Evolutionary conservation across 306 rosid genomes (phyloP), one percentile per base, ranked within the genome.

Genomic region (Psophocarpus tetragonolobus): DNA sequence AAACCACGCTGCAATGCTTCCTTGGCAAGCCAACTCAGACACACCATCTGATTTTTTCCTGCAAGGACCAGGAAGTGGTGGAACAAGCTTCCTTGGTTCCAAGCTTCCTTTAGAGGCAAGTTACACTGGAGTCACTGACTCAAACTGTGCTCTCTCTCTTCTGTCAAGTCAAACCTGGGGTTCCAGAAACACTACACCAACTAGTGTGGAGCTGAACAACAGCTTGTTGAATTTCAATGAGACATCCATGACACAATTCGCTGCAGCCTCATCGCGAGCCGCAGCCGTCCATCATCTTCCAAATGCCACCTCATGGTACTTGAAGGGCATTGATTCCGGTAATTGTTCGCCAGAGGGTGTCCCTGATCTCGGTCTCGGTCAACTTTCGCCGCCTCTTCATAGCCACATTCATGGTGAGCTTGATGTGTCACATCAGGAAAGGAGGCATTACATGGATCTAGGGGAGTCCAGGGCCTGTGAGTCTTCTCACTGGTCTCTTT

Each of bases 121-220:
- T 78, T 79, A 85, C 85, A 58, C 88, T 20, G 91, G 82, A 72
- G 81, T 84, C 78, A 61, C 91, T 9, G 98, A 92, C 90, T 92
- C 96, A 68, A 92, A 83, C 81, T 89, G 98, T 94, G 98, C 98
- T 92, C 98, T 89, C 97, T 94, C 98, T 90, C 98, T 92, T 94
- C 97, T 94, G 98, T 94, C 98, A 92, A 89, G 82, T 81, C 91
- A 90, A 85, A 68, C 96, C 67, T 92, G 97, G 96, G 90, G 81
- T 86, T 85, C 93, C 60, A 78, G 90, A 85, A 86, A 80, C 87
- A 86, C 85, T 54, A 74, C 75, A 42, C 82, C 10, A 64, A 83
- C 39, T 58, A 84, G 90, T 82, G 84, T 81, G 56, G 92, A 83
- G 79, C 76, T 83, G 81, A 89, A 86, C 21, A 78, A 78, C 85